phyloP scores from a whole-genome alignment of 768 basidiomycete species.

The Pleurotus cornucopiae region DNA sequence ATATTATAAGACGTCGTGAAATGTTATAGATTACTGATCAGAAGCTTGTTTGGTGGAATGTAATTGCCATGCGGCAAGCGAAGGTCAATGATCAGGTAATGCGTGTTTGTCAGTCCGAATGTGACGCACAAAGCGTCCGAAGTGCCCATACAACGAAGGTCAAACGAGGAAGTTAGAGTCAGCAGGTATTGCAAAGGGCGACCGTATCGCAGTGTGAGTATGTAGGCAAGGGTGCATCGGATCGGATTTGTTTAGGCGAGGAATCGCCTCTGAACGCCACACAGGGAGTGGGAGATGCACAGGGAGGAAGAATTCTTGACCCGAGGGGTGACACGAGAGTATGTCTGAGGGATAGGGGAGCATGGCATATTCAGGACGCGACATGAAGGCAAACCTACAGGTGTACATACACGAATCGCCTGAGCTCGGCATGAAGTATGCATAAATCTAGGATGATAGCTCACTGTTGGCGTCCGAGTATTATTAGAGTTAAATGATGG shows the following conservation, averaged over 20 bases:
- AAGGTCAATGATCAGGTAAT: background rate
- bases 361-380: background rate
- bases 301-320: background rate
- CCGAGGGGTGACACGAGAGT: background rate
- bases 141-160: background rate
- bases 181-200: no score
- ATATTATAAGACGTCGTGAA: no score
- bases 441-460: no score
- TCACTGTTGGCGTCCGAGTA: no score
- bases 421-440: background rate
- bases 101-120: background rate
- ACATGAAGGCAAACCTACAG: slow-evolving; percentile 2
- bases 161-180: background rate
- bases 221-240: no score
- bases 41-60: background rate
- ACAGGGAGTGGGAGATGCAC: background rate
- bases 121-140: background rate
- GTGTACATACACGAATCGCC: slow-evolving; percentile 3
- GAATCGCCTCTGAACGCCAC: background rate
- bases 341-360: slow-evolving; percentile 5
- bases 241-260: background rate
- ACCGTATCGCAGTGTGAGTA: no score
- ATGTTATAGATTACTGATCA: background rate
- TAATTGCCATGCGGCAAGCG: background rate
- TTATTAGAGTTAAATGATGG: background rate